Base-by-base conservation (phyloP, 2,329 filamentous ascomycete genomes). In the Penicillium verrucosum region DNA sequence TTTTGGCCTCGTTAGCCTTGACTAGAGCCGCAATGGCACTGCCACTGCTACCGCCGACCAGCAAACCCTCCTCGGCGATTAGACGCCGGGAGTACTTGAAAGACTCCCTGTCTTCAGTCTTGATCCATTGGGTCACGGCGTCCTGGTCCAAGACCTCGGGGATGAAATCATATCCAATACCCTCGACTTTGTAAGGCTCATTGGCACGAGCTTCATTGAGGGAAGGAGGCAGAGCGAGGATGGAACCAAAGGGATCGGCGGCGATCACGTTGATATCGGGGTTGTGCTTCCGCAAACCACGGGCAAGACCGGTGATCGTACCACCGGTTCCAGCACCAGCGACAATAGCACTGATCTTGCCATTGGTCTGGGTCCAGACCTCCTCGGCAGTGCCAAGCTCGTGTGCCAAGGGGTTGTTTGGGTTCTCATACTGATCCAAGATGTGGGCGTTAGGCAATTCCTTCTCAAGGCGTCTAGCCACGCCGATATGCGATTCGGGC, bases 131-230 rank as follows among this genome's bases (percentile, higher is more conserved):
- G 74, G 97, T 90, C 30, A 99, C 89, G 5, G 84, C 74, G 29
- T 86, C 76, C 69, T 88, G 90, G 64, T 94, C 87, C 54, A 99
- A 81, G 5, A 99, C 95, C 25, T 97, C 90, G 7, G 95, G 94
- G 58, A 99, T 89, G 74, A 99, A 99, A 74, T 99, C 94, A 74
- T 99, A 99, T 21, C 94, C 94, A 68, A 99, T 99, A 42, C 94
- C 94, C 78, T 99, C 94, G 0, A 99, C 94, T 79, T 99, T 97
- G 81, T 99, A 99, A 1, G 87, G 81, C 74, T 91, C 86, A 70
- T 97, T 93, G 59, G 84, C 83, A 70, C 87, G 85, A 62, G 90
- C 88, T 46, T 90, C 81, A 74, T 99, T 99, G 65, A 99, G 79
- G 6, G 75, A 68, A 64, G 89, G 85, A 2, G 94, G 94, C 32